These are phyloP conservation scores for Curvularia lunata DNA, from an alignment of 2,329 filamentous ascomycete genomes.

Conservation along the genomic window DNA sequence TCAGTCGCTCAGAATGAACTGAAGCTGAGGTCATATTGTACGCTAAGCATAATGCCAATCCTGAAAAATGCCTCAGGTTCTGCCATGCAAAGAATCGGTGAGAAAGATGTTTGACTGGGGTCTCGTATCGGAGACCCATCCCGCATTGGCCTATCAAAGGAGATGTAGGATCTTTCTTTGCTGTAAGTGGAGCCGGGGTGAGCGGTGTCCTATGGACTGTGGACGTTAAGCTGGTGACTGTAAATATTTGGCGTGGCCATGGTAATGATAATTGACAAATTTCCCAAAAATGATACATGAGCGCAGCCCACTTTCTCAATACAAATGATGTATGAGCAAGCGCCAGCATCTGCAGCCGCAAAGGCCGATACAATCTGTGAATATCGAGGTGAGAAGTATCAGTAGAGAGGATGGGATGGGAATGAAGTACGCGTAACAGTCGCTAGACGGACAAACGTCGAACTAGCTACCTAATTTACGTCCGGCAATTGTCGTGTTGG, in stretches of 20 bases:
- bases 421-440: not conserved
- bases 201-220: not conserved
- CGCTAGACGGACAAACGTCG: not conserved
- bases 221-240: not conserved
- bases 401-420: not conserved
- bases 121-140: not conserved
- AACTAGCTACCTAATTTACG: not conserved
- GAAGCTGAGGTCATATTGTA: not conserved
- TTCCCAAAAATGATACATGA: not conserved
- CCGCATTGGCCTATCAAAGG: not conserved
- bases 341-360: no score
- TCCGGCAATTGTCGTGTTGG: no score
- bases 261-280: not conserved
- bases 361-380: not conserved
- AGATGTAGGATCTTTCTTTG: not conserved
- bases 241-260: not conserved
- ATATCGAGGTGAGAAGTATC: not conserved
- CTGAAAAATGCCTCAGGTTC: not conserved
- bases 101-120: not conserved
- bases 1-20: not conserved
- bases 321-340: not conserved
- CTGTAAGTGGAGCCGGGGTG: not conserved
- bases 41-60: slow-evolving; percentile 4
- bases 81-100: not conserved
- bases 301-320: not conserved